phyloP scores from a whole-genome alignment of 768 basidiomycete species.

The Lyophyllum decastes region DNA sequence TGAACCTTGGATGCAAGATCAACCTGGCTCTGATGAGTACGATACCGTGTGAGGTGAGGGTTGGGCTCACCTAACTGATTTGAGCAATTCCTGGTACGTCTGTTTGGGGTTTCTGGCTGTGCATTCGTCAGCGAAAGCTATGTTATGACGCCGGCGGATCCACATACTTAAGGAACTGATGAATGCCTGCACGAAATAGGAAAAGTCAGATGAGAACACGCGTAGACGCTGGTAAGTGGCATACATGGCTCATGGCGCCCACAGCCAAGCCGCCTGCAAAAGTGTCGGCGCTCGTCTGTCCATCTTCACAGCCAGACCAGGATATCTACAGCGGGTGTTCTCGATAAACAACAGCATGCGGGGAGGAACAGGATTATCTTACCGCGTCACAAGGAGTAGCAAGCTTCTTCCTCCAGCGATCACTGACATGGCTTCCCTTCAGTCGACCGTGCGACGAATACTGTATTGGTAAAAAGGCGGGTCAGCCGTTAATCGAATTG shows the following conservation, averaged over 20 bases:
- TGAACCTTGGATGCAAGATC: conserved; percentile 60
- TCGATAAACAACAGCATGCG: background rate
- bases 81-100: conserved; percentile 65
- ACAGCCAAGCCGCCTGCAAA: conserved; percentile 62
- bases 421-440: conserved; percentile 42
- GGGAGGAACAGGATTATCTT: conserved; percentile 12
- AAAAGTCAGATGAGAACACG: background rate
- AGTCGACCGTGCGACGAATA: conserved; percentile 62
- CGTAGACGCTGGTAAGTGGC: conserved; percentile 20
- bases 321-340: conserved; percentile 50
- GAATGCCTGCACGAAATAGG: conserved; percentile 52
- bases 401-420: conserved; percentile 37
- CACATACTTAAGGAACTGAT: conserved; percentile 48
- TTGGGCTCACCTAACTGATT: conserved; percentile 49
- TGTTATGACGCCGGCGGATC: background rate
- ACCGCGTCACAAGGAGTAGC: conserved; percentile 73
- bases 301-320: conserved; percentile 72
- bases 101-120: conserved; percentile 53
- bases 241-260: conserved; percentile 80
- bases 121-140: background rate
- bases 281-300: conserved; percentile 74
- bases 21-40: conserved; percentile 30
- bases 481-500: background rate
- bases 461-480: conserved; percentile 26
- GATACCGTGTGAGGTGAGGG: background rate